Base-by-base conservation (phyloP, 345 rosid genomes). In the Clausena lansium region DNA sequence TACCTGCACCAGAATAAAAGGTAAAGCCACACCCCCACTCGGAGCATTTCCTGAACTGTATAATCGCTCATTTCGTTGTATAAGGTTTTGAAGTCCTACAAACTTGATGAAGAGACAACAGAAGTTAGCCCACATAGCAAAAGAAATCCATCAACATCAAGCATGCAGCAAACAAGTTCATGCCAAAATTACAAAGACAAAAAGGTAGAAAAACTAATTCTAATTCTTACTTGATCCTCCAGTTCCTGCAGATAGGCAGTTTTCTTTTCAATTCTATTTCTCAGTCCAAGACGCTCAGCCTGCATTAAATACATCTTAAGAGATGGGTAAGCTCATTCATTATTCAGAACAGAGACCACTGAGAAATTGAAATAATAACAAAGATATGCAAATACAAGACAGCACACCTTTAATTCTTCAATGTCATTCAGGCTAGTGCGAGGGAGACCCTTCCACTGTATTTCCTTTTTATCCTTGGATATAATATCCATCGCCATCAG, bases 401-500 rank as follows among this genome's bases (percentile, higher is more conserved):
- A 82, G 74, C 74, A 73, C 79, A 97, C 99, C 99, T 97, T 97
- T 78, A 97, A 75, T 85, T 92, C 98, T 84, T 97, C 94, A 74
- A 97, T 86, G 87, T 97, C 99, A 78, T 89, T 90, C 74, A 93
- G 85, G 81, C 97, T 97, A 50, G 98, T 91, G 33, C 94, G 94
- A 76, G 98, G 99, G 78, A 97, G 94, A 84, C 99, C 99, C 86
- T 87, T 93, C 99, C 99, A 97, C 50, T 91, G 98, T 80, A 97
- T 97, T 81, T 94, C 98, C 52, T 97, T 97, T 81, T 97, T 94
- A 88, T 94, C 97, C 81, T 97, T 97, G 7, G 99, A 93, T 80
- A 97, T 91, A 62, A 97, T 97, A 87, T 97, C 98, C 93, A 97
- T 91, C 14, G 99, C 99, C 99, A 94, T 97, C 71, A 97, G 97